These are phyloP conservation scores for Conoideocrella luteorostrata DNA, from an alignment of 2,329 filamentous ascomycete genomes.

Conservation along the genomic window DNA sequence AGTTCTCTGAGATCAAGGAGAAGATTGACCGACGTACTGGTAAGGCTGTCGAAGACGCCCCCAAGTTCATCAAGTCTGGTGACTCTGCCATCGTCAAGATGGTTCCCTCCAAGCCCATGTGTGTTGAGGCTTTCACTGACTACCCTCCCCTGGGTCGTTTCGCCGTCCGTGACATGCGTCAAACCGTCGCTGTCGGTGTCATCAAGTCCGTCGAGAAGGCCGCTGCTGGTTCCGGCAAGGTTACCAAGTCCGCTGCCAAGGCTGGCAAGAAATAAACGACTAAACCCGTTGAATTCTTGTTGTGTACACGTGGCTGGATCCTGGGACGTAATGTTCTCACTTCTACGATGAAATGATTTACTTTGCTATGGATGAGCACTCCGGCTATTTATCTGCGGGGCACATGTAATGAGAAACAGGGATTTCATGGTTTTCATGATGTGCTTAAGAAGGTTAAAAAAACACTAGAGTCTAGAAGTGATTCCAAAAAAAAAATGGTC, in stretches of 20 bases:
- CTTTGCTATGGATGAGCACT: constrained; percentile 37
- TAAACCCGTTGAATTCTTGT: constrained; percentile 16
- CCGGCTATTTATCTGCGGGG: constrained; percentile 32
- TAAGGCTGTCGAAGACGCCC: constrained; percentile 84
- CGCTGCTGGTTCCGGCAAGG: constrained; percentile 52
- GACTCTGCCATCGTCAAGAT: constrained; percentile 99
- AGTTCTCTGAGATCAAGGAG: constrained; percentile 98
- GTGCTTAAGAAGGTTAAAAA: constrained; percentile 37
- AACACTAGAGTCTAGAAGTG: constrained; percentile 42
- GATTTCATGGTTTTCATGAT: constrained; percentile 20
- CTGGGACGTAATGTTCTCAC: constrained; percentile 28
- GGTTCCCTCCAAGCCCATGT: constrained; percentile 99
- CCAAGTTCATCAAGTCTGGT: constrained; percentile 99
- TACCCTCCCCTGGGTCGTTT: constrained; percentile 99
- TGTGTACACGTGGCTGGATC: constrained; percentile 20
- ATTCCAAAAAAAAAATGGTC: constrained; percentile 18
- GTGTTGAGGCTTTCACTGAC: constrained; percentile 99
- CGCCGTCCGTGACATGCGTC: constrained; percentile 97
- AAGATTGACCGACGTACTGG: constrained; percentile 99
- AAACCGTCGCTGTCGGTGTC: constrained; percentile 88
- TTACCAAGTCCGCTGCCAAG: constrained; percentile 68
- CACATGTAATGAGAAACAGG: constrained; percentile 35
- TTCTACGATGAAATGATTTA: constrained; percentile 40
- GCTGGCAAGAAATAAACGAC: constrained; percentile 64
- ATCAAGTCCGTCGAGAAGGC: constrained; percentile 81